These are phyloP conservation scores for Spinacia oleracea DNA, from an alignment of 179 eudicot genomes.

Conservation along the genomic window DNA sequence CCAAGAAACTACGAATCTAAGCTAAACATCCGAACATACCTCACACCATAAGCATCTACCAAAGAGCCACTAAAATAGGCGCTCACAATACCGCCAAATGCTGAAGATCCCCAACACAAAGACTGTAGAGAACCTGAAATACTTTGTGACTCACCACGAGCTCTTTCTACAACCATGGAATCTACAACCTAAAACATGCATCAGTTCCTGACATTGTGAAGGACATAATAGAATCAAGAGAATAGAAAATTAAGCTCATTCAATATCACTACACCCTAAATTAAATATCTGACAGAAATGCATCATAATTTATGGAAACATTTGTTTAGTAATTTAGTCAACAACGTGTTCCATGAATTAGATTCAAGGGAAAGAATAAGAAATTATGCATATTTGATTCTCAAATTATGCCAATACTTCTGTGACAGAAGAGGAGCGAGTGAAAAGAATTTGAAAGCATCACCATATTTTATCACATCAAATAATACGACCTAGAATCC, in stretches of 20 bases:
- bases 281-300: background rate
- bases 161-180: conserved; percentile 99
- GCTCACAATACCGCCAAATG: conserved; percentile 94
- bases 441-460: background rate
- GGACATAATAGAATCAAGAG: background rate
- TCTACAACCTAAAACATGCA: conserved; percentile 86
- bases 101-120: conserved; percentile 97
- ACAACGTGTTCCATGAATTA: background rate
- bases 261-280: background rate
- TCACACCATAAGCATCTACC: conserved; percentile 96
- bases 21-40: conserved; percentile 41
- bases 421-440: background rate
- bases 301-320: background rate
- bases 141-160: conserved; percentile 99
- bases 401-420: background rate
- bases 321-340: background rate
- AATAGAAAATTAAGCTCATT: background rate
- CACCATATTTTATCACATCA: background rate
- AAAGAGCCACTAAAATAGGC: conserved; percentile 97
- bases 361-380: background rate
- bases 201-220: conserved; percentile 25
- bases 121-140: conserved; percentile 98
- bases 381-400: background rate
- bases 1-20: conserved; percentile 1
- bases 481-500: background rate